Base-by-base conservation (phyloP, 768 basidiomycete genomes). In the Sporobolomyces pararoseus region DNA sequence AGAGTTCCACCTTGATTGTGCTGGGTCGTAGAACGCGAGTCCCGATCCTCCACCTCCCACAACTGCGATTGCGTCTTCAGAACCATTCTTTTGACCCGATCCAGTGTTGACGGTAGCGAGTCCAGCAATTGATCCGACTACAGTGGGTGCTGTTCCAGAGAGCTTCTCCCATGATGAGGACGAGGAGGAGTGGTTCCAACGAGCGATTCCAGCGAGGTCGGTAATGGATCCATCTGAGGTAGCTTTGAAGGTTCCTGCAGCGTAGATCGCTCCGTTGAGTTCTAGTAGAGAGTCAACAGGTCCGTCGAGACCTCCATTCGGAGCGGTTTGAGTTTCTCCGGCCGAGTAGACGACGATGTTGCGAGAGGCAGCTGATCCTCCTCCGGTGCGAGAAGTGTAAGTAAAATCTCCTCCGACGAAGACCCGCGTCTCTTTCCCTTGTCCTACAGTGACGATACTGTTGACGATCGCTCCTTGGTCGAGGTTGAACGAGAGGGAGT, bases 231-330 rank as follows among this genome's bases (percentile, higher is more conserved):
- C 92, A 66, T 94, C 81, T 2, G 79, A 78, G 0, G 91, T 89
- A 70, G 89, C 87, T 0, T 83, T 84, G 81, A 99, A 99, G 0
- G 86, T 82, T 1, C 96, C 96, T n/a, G 91, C 95, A 47, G 94
- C 86, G 78, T 84, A 96, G 16, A 98, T 79, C 25, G 73, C 72
- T 16, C 75, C 83, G 16, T 83, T 80, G 37, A 88, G 75, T 17
- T 66, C 76, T n/a, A 84, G 81, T 47, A 94, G 78, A 0, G 90
- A 84, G 13, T 84, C 82, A 13, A 98, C 90, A 13, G 83, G 79
- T 4, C 90, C 94, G 77, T 94, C 86, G 63, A 98, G 82, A 14
- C 96, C 96, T 32, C 84, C 84, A 17, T 84, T 81, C 0, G 87
- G 77, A 23, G 93, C 77, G 0, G 83, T 75, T 13, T 81, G 76